A percentile compares a stretch with the other conserved stretches of the same genome.
Conservation (phyloP, 306 rosid genomes). For the Delonix regia region DNA sequence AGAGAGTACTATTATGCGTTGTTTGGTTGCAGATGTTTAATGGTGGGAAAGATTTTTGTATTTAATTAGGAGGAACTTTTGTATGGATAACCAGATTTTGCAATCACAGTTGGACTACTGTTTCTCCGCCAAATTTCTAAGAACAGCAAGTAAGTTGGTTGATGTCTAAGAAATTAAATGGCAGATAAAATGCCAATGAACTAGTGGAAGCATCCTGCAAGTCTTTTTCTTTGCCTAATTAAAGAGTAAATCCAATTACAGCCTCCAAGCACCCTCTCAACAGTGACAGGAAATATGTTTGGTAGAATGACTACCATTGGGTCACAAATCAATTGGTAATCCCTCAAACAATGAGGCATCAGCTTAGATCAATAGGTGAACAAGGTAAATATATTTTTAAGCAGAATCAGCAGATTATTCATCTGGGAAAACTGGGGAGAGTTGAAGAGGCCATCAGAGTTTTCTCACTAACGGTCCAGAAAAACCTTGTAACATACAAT, state of each 20-base stretch:
- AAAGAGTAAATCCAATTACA: background rate
- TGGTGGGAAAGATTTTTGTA: too few species aligned
- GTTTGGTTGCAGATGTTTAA: too few species aligned
- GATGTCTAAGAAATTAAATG: background rate
- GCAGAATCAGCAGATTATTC: conserved; percentile 58
- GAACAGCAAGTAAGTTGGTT: background rate
- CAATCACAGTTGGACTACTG: background rate
- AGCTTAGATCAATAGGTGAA: conserved; percentile 48
- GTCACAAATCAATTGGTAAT: background rate
- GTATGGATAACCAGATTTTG: background rate
- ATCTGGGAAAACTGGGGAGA: conserved; percentile 67
- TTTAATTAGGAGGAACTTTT: too few species aligned
- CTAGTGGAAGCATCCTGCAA: background rate
- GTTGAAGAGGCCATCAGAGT: conserved; percentile 66
- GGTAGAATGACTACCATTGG: background rate
- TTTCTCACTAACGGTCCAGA: conserved; percentile 55
- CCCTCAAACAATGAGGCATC: conserved; percentile 30
- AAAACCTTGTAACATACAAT: conserved; percentile 78
- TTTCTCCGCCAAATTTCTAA: background rate
- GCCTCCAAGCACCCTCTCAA: background rate
- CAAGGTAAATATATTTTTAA: conserved; percentile 55
- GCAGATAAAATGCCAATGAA: background rate
- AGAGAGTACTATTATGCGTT: too few species aligned
- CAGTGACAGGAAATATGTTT: background rate
- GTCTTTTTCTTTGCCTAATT: background rate